Conservation (phyloP, 2,329 filamentous ascomycete species). For the Fusarium tupiense region DNA sequence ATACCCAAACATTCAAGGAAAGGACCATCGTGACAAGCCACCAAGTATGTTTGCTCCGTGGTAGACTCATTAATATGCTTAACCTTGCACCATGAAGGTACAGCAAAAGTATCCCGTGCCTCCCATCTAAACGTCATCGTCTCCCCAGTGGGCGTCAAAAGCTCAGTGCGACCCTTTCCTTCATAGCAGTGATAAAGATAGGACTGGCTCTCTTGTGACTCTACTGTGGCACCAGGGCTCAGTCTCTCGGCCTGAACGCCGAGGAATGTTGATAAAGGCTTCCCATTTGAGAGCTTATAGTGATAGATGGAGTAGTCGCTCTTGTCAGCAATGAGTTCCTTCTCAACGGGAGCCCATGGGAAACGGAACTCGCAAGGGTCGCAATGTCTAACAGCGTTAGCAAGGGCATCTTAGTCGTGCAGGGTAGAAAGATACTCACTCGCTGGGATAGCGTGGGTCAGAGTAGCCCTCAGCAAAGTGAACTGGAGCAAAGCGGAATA, state of each 20-base stretch:
- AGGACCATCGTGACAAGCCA: conserved; percentile 49
- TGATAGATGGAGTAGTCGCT: conserved; percentile 48
- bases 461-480: conserved; percentile 64
- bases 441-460: conserved; percentile 59
- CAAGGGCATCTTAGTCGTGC: fast-evolving
- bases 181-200: conserved; percentile 63
- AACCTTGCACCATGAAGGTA: conserved; percentile 62
- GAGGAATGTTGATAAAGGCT: conserved; percentile 55
- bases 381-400: conserved; percentile 35
- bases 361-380: conserved; percentile 54
- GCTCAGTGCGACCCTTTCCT: conserved; percentile 55
- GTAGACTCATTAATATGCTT: conserved; percentile 54
- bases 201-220: conserved; percentile 58
- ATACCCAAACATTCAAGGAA: conserved; percentile 42
- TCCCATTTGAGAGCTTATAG: conserved; percentile 47
- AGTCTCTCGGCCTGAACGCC: conserved; percentile 61
- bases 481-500: conserved; percentile 60
- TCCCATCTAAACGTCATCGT: conserved; percentile 55
- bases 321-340: conserved; percentile 47
- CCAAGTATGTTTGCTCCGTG: conserved; percentile 45
- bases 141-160: conserved; percentile 47
- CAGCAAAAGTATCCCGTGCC: conserved; percentile 61
- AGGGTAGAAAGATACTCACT: conserved; percentile 33
- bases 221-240: conserved; percentile 46
- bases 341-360: conserved; percentile 56